phyloP scores from a whole-genome alignment of 352 stramenopile species.

The Pythium dissotocum region DNA sequence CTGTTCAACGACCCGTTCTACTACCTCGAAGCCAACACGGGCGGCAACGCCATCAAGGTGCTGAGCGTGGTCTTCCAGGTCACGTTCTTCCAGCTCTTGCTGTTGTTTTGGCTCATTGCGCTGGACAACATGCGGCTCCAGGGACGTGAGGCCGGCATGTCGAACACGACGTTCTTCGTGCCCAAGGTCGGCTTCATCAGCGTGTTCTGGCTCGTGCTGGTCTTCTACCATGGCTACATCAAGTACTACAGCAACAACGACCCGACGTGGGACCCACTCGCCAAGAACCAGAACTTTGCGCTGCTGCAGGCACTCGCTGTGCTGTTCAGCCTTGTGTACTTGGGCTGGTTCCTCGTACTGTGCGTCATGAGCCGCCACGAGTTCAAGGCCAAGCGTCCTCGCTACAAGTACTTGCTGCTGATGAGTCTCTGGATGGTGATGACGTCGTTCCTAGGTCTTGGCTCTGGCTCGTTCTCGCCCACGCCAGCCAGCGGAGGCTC shows the following conservation, averaged over 20 bases:
- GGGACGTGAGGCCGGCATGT: slow-evolving; percentile 46
- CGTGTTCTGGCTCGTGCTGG: slow-evolving; percentile 59
- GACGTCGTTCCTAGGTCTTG: slow-evolving; percentile 43
- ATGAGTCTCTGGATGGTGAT: slow-evolving; percentile 55
- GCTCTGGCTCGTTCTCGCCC: slow-evolving; percentile 43
- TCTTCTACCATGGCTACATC: slow-evolving; percentile 56
- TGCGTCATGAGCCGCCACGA: slow-evolving; percentile 43
- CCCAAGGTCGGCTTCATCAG: slow-evolving; percentile 51
- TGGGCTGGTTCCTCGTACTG: slow-evolving; percentile 49
- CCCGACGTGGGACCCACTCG: slow-evolving; percentile 44
- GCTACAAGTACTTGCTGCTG: slow-evolving; percentile 50
- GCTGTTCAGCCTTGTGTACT: slow-evolving; percentile 45
- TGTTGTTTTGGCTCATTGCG: slow-evolving; percentile 59
- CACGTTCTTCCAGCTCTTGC: slow-evolving; percentile 58
- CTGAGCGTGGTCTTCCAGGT: slow-evolving; percentile 56
- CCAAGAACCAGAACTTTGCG: slow-evolving; percentile 40
- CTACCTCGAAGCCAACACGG: slow-evolving; percentile 43
- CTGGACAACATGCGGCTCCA: slow-evolving; percentile 63
- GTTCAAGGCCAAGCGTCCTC: slow-evolving; percentile 43
- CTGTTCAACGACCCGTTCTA: slow-evolving; percentile 71
- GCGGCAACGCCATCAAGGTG: slow-evolving; percentile 49
- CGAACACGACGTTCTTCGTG: slow-evolving; percentile 53
- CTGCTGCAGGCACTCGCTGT: slow-evolving; percentile 38
- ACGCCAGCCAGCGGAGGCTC: slow-evolving; percentile 43
- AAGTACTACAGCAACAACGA: slow-evolving; percentile 69